Conservation (phyloP, 2,329 filamentous ascomycete genomes). For the Monilinia aucupariae region DNA sequence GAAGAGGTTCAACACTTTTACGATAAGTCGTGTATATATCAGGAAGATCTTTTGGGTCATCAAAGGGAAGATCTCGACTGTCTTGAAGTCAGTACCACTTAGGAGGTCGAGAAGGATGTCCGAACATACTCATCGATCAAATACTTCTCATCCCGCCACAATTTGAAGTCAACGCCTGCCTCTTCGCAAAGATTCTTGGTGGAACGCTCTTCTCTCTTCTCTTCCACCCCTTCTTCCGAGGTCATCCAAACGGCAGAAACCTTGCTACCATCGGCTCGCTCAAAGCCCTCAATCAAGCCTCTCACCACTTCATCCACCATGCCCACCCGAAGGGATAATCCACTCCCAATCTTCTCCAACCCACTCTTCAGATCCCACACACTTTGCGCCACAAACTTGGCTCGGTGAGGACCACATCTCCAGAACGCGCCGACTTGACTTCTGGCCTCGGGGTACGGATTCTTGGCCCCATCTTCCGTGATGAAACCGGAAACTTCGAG, state of each 20-base stretch:
- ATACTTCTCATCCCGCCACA: constrained; percentile 73
- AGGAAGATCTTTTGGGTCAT: constrained; percentile 54
- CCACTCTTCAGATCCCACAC: constrained; percentile 66
- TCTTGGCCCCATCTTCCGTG: constrained; percentile 39
- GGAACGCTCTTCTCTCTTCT: constrained; percentile 56
- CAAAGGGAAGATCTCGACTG: constrained; percentile 61
- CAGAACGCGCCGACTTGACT: constrained; percentile 63
- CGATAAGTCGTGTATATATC: constrained; percentile 72
- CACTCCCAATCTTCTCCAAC: constrained; percentile 54
- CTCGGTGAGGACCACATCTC: constrained; percentile 67
- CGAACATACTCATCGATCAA: constrained; percentile 68
- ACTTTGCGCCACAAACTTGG: constrained; percentile 65
- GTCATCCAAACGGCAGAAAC: constrained; percentile 70
- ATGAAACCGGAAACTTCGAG: constrained; percentile 72
- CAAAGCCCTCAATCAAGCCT: constrained; percentile 48
- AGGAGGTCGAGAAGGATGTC: background rate
- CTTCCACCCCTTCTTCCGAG: constrained; percentile 63
- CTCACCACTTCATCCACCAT: constrained; percentile 53
- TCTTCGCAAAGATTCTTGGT: constrained; percentile 49
- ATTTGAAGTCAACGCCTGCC: constrained; percentile 52
- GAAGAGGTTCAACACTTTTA: constrained; percentile 66
- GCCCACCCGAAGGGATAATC: constrained; percentile 60
- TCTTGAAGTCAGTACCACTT: background rate
- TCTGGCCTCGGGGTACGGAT: constrained; percentile 63
- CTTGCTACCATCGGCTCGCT: constrained; percentile 35